A percentile compares a stretch with the other conserved stretches of the same genome.
Conservation (phyloP, 352 stramenopile species). For the Pythium aphanidermatum region DNA sequence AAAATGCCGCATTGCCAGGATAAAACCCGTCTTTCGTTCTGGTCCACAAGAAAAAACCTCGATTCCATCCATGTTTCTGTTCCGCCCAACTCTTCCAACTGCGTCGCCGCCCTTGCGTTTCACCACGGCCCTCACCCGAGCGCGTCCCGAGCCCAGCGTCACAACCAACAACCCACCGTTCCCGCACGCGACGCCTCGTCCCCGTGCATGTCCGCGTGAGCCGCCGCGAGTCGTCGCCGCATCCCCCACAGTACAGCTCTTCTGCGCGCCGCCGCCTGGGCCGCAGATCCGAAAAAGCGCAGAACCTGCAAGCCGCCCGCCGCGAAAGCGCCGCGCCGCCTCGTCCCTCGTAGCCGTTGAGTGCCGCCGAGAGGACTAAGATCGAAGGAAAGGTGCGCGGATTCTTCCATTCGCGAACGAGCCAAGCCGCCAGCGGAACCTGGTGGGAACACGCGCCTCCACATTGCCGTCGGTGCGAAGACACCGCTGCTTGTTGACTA, state of each 20-base stretch:
- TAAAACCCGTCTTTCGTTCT: no score
- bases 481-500: no score
- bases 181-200: neutral
- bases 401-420: conserved; percentile 24
- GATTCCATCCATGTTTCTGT: conserved; percentile 1
- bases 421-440: conserved; percentile 20
- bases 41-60: conserved; percentile 16
- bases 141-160: no score
- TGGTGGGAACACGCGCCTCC: conserved; percentile 14
- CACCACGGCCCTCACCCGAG: no score
- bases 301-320: conserved; percentile 25
- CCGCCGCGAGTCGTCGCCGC: no score
- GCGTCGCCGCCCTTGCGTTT: no score
- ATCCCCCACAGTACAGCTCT: no score
- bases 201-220: no score
- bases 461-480: neutral
- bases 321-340: conserved; percentile 17
- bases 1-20: no score
- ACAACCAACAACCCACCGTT: neutral
- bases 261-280: no score
- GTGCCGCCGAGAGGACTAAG: conserved; percentile 27
- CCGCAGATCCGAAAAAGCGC: conserved; percentile 34
- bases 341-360: no score
- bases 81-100: no score
- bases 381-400: conserved; percentile 25